Base-by-base conservation (phyloP, 768 basidiomycete species). In the Tephrocybe sp. region DNA sequence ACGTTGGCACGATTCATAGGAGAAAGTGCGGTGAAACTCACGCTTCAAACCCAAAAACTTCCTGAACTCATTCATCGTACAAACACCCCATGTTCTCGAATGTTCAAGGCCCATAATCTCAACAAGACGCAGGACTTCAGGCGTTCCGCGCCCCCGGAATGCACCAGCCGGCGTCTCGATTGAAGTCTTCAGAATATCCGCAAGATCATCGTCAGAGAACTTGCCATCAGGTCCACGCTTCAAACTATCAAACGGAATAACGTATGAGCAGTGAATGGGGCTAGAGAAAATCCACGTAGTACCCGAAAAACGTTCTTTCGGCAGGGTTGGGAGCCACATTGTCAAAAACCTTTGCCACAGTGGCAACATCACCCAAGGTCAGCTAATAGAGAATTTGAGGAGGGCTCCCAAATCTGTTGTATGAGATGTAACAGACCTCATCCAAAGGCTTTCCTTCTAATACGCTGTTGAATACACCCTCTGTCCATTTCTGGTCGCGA, bases 61-160 rank as follows among this genome's bases (percentile, higher is more conserved):
- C 38, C 79, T 66, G 63, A 80, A 81, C 60, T 80, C 78, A 47
- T 81, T 82, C 72, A 80, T 71, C 3, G 76, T 73, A 56, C 78
- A 78, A 1, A 75, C 70, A 27, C 81, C 81, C 81, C 82, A 83
- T 4, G 54, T 53, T 34, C 83, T 63, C 3, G 76, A 72, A 61
- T 82, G 80, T 39, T 69, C 62, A 31, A 84, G 82, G 1, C 75
- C 76, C 66, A 83, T 64, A 15, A 82, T 74, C 58, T 84, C 83
- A 23, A 82, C 69, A 37, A 80, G 59, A 12, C 77, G 63, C 53
- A 83, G 58, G 3, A 70, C 72, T 2, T 57, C 61, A 0, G 80
- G 78, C 0, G 75, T 75, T 4, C 76, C 74, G 2, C 74, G 72
- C n/a, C 73, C 79, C 22, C 76, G 61, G 62, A 72, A 79, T 10